Percentiles rank a stretch among this genome's conserved stretches.
phyloP scores from a whole-genome alignment of 2,329 filamentous ascomycete genomes.

The Arthroderma sp. region DNA sequence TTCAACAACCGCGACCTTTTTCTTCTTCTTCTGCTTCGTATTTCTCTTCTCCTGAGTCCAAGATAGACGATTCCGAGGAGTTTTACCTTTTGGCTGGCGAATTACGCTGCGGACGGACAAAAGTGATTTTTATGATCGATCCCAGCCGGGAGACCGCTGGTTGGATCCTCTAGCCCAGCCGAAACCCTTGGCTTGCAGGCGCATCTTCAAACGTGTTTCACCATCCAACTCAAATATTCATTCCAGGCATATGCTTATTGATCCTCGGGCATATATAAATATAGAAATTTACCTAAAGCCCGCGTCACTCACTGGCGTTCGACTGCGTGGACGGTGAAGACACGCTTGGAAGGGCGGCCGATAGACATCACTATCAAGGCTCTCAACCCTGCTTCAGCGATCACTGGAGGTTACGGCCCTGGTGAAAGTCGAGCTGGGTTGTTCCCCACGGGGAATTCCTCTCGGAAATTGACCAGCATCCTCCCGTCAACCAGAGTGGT shows the following conservation, averaged over 20 bases:
- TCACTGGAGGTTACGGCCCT: background rate
- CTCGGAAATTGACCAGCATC: too few relatives aligned
- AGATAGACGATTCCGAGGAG: too few relatives aligned
- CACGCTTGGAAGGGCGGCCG: background rate
- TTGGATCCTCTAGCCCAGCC: background rate
- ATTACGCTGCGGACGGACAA: background rate
- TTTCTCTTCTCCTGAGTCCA: background rate
- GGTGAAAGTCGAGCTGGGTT: too few relatives aligned
- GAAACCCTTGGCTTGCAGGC: constrained; percentile 1
- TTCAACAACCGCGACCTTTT: background rate
- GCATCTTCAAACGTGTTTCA: constrained; percentile 2
- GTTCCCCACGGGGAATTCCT: too few relatives aligned
- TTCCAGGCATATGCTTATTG: background rate
- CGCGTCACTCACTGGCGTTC: background rate
- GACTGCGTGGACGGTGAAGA: background rate
- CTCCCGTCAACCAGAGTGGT: too few relatives aligned
- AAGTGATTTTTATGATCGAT: background rate
- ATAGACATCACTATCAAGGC: background rate
- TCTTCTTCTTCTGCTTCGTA: background rate
- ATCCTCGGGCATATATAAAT: background rate
- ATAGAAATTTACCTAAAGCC: background rate
- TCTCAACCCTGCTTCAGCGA: background rate
- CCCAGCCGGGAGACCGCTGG: background rate
- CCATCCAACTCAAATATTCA: constrained; percentile 3
- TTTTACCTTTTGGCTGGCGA: background rate